Evolutionary conservation across 2,329 filamentous ascomycete species (phyloP), one percentile per base, ranked within the genome.

Genomic region (Hypoxylon sp.): DNA sequence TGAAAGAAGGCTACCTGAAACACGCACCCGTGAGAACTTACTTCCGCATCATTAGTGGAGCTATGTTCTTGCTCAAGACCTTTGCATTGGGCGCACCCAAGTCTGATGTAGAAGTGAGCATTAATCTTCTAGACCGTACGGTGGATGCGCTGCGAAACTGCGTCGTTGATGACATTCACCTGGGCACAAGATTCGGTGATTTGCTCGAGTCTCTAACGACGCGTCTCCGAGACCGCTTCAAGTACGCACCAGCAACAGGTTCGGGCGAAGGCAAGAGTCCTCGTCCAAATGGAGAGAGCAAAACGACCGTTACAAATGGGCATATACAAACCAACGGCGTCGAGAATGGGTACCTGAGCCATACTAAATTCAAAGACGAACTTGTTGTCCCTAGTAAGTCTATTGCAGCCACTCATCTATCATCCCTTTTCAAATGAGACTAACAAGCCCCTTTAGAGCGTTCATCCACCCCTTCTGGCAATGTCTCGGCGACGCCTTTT

Each of bases 1-100:
- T 92, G 3, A 92, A 92, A 0, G 87, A 87, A 6, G 91, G 91
- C 42, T 94, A 92, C 73, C 88, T 96, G 48, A 93, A 93, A 76
- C 93, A 95, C 75, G 92, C 92, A 0, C 93, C 93, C 0, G 93
- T 96, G 3, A 86, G 93, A 51, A 95, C 93, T 0, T 95, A 95
- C 78, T 94, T 96, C 81, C 89, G 93, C 62, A 95, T 96, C 77
- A 93, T 95, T 71, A 93, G 90, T 64, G 92, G 93, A 3, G 92
- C 92, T 69, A 94, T 95, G 88, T 94, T 96, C 75, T 80, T 96
- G 17, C 86, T 96, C 54, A 96, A 92, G 81, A 95, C 93, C 0
- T 95, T 96, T 79, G 92, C 92, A 0, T 85, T 96, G 1, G 93
- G 93, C 17, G 92, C 92, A 1, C 91, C 91, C 0, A 91, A 93